A percentile compares a stretch with the other conserved stretches of the same genome.
phyloP scores from a whole-genome alignment of 2,329 filamentous ascomycete species.

The Cytospora paraplurivora region DNA sequence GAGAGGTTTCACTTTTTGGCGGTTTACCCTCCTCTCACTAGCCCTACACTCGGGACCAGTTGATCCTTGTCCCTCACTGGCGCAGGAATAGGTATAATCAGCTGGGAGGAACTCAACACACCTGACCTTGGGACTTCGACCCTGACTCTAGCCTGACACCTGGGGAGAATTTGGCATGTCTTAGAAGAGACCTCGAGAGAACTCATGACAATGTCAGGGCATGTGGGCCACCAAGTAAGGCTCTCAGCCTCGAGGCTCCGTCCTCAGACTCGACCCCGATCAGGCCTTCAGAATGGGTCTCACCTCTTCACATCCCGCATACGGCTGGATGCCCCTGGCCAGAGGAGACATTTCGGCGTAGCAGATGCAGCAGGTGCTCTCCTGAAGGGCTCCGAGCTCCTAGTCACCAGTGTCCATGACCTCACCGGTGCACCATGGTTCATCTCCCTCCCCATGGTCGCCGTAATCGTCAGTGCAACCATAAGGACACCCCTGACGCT shows the following conservation, averaged over 20 bases:
- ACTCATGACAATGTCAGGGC: constrained; percentile 25
- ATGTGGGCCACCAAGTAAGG: constrained; percentile 22
- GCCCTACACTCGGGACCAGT: neutral
- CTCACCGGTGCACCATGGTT: constrained; percentile 54
- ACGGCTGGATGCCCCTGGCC: constrained; percentile 7
- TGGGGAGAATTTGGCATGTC: neutral
- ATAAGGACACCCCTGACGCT: constrained; percentile 51
- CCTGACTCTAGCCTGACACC: too few relatives aligned
- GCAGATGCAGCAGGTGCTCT: constrained; percentile 35
- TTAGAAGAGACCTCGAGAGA: neutral
- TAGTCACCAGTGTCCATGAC: constrained; percentile 48
- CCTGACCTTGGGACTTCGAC: too few relatives aligned
- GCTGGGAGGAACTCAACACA: constrained; percentile 2
- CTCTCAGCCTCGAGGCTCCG: constrained; percentile 23
- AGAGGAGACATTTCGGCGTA: constrained; percentile 38
- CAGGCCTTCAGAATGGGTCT: constrained; percentile 15
- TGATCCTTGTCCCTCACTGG: neutral
- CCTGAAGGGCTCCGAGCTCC: constrained; percentile 45
- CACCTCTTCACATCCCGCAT: neutral
- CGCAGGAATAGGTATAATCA: neutral
- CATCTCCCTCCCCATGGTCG: constrained; percentile 55
- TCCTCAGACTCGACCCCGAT: neutral
- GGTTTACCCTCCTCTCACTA: neutral
- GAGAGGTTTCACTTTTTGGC: constrained; percentile 5
- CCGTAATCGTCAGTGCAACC: constrained; percentile 47